These are phyloP conservation scores for Erucastrum elatum DNA, from an alignment of 345 rosid genomes.

Conservation along the genomic window DNA sequence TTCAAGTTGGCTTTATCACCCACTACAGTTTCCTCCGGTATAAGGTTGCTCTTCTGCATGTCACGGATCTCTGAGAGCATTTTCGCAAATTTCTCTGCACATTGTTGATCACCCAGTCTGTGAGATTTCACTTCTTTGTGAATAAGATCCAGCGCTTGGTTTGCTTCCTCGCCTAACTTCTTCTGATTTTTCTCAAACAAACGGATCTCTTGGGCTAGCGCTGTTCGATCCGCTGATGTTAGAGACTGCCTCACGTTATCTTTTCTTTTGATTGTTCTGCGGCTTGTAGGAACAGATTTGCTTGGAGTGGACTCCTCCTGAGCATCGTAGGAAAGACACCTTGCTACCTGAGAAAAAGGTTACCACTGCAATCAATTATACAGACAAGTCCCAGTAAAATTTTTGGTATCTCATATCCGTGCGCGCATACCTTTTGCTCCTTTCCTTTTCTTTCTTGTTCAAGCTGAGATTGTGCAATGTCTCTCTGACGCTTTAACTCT, in stretches of 20 bases:
- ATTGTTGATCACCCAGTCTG: conserved; percentile 73
- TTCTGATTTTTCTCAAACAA: conserved; percentile 81
- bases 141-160: conserved; percentile 83
- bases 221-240: conserved; percentile 71
- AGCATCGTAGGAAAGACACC: conserved; percentile 70
- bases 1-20: conserved; percentile 62
- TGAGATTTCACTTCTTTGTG: conserved; percentile 89
- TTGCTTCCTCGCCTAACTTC: conserved; percentile 91
- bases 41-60: conserved; percentile 60
- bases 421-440: conserved; percentile 64
- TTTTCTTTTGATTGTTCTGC: conserved; percentile 50
- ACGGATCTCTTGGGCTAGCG: conserved; percentile 78
- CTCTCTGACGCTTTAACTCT: conserved; percentile 95
- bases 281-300: conserved; percentile 45
- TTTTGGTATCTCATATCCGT: conserved; percentile 4
- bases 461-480: conserved; percentile 76
- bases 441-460: conserved; percentile 68
- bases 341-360: conserved; percentile 61
- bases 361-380: conserved; percentile 46
- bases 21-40: conserved; percentile 54
- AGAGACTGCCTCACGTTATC: conserved; percentile 59
- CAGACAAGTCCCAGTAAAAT: not conserved
- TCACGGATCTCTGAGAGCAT: conserved; percentile 82
- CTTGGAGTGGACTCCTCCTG: conserved; percentile 45
- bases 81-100: conserved; percentile 74